Evolutionary conservation across 768 basidiomycete species (phyloP), one percentile per base, ranked within the genome.

Genomic region (Polyporus arcularius): DNA sequence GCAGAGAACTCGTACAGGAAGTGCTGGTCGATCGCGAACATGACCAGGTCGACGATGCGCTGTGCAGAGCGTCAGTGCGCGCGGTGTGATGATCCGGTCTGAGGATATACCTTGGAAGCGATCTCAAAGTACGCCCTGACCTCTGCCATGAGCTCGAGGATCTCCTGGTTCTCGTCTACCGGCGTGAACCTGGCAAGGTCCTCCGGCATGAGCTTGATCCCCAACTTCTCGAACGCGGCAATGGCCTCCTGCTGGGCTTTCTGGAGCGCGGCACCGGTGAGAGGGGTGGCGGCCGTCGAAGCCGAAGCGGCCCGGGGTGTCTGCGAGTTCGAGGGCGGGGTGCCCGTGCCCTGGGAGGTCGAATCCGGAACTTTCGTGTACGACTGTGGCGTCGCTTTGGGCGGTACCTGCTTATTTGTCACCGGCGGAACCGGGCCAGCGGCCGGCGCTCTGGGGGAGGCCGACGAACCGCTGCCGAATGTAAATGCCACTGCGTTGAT

Each of bases 121-220:
- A 89, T 88, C 78, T 89, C 85, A 70, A 89, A 89, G 62, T 89
- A 89, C 0, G 85, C 87, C 12, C 85, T 75, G 4, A 88, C 85
- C 55, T 85, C 81, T 0, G 85, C 85, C 87, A 90, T 89, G 59
- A 89, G 85, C 4, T 69, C 65, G 10, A 89, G 64, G 0, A 84
- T 84, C 0, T 79, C 75, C 43, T 84, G 83, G 76, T 78, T 79
- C 7, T 70, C 70, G 58, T 87, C 84, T 26, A 31, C 14, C 0
- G 73, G 47, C 21, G 21, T 26, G 21, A 26, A 26, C 21, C 2
- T 26, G 21, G 21, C 21, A 26, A 26, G 21, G 21, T 26, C 21
- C 21, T 26, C 21, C 21, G 21, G 21, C 21, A 26, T 26, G 21
- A 26, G 21, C 21, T 26, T 26, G 21, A 26, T 26, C 2, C 21